Conservation (phyloP, 352 stramenopile species). For the Phytopythium ostracodes region DNA sequence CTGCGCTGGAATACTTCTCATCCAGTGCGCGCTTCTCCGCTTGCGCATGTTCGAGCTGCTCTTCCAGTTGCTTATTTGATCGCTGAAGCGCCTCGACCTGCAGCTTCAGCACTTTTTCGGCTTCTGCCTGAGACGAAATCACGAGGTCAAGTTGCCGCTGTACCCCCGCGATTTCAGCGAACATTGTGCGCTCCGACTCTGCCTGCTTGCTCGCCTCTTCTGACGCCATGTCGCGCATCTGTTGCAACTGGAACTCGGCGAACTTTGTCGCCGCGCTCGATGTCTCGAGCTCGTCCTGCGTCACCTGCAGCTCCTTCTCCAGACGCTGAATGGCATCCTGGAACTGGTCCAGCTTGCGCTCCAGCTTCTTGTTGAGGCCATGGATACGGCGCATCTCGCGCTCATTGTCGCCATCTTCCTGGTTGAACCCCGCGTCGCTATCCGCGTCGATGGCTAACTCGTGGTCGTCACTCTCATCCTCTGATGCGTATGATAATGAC, state of each 20-base stretch:
- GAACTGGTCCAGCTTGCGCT: slow-evolving; percentile 64
- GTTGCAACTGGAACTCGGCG: slow-evolving; percentile 74
- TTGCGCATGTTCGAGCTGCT: slow-evolving; percentile 1
- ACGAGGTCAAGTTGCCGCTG: slow-evolving; percentile 13
- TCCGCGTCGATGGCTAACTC: slow-evolving; percentile 31
- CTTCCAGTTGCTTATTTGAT: slow-evolving; percentile 13
- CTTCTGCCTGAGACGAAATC: slow-evolving; percentile 12
- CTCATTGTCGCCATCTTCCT: slow-evolving; percentile 33
- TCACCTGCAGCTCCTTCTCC: slow-evolving; percentile 55
- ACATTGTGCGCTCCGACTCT: slow-evolving; percentile 17
- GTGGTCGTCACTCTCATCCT: slow-evolving; percentile 37
- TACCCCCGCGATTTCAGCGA: slow-evolving; percentile 8
- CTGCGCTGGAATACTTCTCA: slow-evolving; percentile 9
- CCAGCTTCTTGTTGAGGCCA: slow-evolving; percentile 49
- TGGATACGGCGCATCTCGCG: slow-evolving; percentile 66
- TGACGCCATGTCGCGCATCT: slow-evolving; percentile 48
- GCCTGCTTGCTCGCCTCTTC: slow-evolving; percentile 47
- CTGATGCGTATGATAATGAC: slow-evolving; percentile 60
- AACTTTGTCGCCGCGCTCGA: slow-evolving; percentile 74
- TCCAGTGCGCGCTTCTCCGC: slow-evolving; percentile 23
- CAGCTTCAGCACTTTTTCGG: slow-evolving; percentile 18
- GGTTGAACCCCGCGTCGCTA: slow-evolving; percentile 22
- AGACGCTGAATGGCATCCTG: slow-evolving; percentile 69
- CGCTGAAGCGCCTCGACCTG: slow-evolving; percentile 20
- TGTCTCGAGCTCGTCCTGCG: slow-evolving; percentile 77